Evolutionary conservation across 176 grass and related monocot species (phyloP).

Genomic region (Oryza nivara): DNA sequence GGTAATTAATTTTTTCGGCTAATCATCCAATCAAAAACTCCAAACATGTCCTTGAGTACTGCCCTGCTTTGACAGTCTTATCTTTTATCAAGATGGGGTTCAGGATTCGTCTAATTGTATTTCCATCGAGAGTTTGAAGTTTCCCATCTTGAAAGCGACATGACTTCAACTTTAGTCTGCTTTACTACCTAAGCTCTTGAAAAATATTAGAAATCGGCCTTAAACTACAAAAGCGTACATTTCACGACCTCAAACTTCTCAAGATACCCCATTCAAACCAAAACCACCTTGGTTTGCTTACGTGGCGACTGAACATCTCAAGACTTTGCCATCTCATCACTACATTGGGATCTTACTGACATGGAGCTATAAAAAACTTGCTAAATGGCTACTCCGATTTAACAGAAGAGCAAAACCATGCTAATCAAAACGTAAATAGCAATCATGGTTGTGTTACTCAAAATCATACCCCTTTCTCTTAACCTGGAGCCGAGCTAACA

Average conservation of each 20-base stretch:
- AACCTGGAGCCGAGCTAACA: neutral
- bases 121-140: too few relatives aligned
- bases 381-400: neutral
- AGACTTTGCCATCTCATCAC: neutral
- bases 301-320: neutral
- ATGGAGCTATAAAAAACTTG: neutral
- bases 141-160: neutral
- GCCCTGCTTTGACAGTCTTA: neutral
- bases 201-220: neutral
- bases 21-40: neutral
- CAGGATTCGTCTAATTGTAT: neutral
- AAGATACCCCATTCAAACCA: too few relatives aligned
- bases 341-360: neutral
- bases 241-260: neutral
- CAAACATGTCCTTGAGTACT: neutral
- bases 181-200: neutral
- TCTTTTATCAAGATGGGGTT: neutral
- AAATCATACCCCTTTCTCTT: neutral
- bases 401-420: neutral
- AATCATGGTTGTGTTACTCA: neutral
- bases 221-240: too few relatives aligned
- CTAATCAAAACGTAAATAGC: neutral
- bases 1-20: neutral
- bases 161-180: neutral
- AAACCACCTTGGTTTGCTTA: neutral